phyloP scores from a whole-genome alignment of 2,329 filamentous ascomycete species.

The Hortaea sp. region DNA sequence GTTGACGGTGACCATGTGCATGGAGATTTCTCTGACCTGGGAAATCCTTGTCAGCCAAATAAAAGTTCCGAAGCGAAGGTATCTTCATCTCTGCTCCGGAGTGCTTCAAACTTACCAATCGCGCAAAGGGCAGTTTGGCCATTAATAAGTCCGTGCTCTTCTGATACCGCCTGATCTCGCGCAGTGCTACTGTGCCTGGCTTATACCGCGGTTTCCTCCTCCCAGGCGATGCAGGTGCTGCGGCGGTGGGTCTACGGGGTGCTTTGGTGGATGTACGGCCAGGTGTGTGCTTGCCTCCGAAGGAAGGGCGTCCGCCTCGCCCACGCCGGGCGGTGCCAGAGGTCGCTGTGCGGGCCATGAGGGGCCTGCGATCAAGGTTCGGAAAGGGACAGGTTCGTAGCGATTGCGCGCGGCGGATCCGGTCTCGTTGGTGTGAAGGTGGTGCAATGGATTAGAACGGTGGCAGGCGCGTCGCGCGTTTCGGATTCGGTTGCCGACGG shows the following conservation, averaged over 20 bases:
- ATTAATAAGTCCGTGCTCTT: constrained; percentile 94
- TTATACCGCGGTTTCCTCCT: constrained; percentile 31
- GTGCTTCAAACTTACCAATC: constrained; percentile 52
- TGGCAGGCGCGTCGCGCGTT: background rate
- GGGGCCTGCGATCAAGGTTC: background rate
- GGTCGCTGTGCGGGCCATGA: constrained; percentile 16
- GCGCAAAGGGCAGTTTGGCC: constrained; percentile 95
- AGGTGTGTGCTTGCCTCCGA: constrained; percentile 13
- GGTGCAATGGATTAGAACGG: no score
- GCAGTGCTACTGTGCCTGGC: constrained; percentile 78
- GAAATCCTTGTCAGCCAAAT: constrained; percentile 1
- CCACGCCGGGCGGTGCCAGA: constrained; percentile 5
- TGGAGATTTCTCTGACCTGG: constrained; percentile 77
- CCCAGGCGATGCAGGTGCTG: constrained; percentile 9
- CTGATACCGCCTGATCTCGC: constrained; percentile 98
- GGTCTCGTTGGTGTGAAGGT: no score
- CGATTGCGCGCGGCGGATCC: no score
- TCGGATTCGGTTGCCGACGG: no score
- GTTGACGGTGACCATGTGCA: constrained; percentile 73
- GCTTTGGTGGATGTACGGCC: constrained; percentile 9
- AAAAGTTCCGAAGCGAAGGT: background rate
- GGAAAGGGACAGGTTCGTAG: no score
- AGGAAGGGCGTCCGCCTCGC: constrained; percentile 14
- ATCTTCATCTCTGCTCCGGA: background rate
- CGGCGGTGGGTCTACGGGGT: constrained; percentile 5